Percentiles rank a stretch among this genome's conserved stretches.
phyloP scores from a whole-genome alignment of 805 yeast genomes.

The Suhomyces sp. region DNA sequence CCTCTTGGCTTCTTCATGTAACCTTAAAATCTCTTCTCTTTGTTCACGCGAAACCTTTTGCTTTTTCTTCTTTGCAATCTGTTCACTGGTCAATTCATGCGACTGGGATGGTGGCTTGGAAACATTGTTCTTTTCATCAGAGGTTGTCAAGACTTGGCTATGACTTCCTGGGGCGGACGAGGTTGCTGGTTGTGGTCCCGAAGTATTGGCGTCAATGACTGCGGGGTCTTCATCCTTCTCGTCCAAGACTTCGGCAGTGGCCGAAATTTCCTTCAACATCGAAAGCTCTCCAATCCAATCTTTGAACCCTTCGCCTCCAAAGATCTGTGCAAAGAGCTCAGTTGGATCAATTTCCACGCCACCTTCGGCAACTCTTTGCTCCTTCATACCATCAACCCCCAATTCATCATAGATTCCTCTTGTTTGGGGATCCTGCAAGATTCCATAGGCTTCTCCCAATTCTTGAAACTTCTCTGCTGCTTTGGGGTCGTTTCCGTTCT shows the following conservation, averaged over 20 bases:
- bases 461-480: slow-evolving; percentile 89
- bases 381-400: slow-evolving; percentile 64
- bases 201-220: slow-evolving; percentile 13
- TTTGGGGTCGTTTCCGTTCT: slow-evolving; percentile 89
- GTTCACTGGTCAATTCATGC: slow-evolving; percentile 18
- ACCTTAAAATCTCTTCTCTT: slow-evolving; percentile 50
- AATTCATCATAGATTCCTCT: slow-evolving; percentile 77
- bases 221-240: slow-evolving; percentile 37
- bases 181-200: neutral
- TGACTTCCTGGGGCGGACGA: too few relatives aligned
- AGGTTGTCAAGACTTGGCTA: slow-evolving; percentile 4
- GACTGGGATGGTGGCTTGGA: neutral
- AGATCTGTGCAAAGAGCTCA: slow-evolving; percentile 80
- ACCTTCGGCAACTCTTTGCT: slow-evolving; percentile 60
- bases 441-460: slow-evolving; percentile 65
- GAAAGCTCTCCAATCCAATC: slow-evolving; percentile 88
- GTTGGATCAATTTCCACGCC: slow-evolving; percentile 73
- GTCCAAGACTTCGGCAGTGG: slow-evolving; percentile 51
- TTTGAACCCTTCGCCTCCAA: slow-evolving; percentile 78
- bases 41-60: slow-evolving; percentile 32
- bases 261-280: slow-evolving; percentile 70
- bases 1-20: slow-evolving; percentile 55
- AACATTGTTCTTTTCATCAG: neutral
- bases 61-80: slow-evolving; percentile 28
- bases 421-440: slow-evolving; percentile 68